Conservation (phyloP, 768 basidiomycete species). For the Serendipita indica region DNA sequence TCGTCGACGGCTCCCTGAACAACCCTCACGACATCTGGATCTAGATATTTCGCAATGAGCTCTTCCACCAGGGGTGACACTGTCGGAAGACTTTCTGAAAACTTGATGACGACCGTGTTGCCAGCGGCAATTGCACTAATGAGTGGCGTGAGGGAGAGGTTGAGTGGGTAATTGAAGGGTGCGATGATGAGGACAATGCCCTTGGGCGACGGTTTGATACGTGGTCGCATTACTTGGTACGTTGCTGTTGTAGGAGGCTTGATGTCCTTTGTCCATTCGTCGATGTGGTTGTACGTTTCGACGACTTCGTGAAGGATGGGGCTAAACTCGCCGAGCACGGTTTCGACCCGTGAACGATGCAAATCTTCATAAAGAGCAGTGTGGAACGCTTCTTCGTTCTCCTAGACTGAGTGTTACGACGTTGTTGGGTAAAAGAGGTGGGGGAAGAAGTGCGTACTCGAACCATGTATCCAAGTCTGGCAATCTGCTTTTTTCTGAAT, state of each 20-base stretch:
- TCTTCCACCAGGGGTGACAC: constrained; percentile 45
- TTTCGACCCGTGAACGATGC: constrained; percentile 46
- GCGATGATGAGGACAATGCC: constrained; percentile 52
- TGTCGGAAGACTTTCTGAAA: constrained; percentile 52
- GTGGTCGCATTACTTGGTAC: constrained; percentile 45
- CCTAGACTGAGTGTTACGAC: constrained; percentile 24
- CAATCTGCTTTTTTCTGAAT: constrained; percentile 60
- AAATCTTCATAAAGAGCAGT: constrained; percentile 47
- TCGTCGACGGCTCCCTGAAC: constrained; percentile 55
- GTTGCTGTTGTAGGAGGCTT: constrained; percentile 40
- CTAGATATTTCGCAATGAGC: constrained; percentile 62
- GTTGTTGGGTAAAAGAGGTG: background rate
- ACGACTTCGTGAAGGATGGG: constrained; percentile 36
- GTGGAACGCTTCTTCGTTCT: constrained; percentile 49
- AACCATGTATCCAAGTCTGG: constrained; percentile 56
- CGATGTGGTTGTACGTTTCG: constrained; percentile 44
- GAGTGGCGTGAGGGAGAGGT: constrained; percentile 41
- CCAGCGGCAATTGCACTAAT: constrained; percentile 67
- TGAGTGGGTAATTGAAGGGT: constrained; percentile 66
- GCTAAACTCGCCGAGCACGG: constrained; percentile 40
- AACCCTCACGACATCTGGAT: constrained; percentile 45
- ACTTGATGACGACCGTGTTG: constrained; percentile 55
- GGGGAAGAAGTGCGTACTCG: background rate
- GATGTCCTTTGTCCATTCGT: constrained; percentile 59
- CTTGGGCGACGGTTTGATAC: constrained; percentile 60